Percentiles rank a stretch among this genome's conserved stretches.
phyloP scores from a whole-genome alignment of 192 early-diverging fungal genomes.

The Rhizoclosmatium globosum region DNA sequence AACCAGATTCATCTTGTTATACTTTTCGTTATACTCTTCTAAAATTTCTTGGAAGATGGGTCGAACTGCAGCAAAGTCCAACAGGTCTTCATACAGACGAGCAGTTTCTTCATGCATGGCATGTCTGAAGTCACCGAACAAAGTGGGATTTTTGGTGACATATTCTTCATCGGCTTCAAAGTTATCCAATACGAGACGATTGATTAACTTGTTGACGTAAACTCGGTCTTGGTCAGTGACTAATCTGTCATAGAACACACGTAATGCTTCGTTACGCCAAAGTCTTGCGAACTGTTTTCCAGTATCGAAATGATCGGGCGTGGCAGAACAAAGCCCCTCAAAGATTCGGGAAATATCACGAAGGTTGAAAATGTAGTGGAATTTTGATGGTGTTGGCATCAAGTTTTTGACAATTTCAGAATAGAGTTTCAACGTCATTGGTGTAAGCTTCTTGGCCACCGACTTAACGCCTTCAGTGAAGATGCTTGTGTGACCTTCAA shows the following conservation, averaged over 20 bases:
- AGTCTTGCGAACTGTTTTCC: conserved; percentile 61
- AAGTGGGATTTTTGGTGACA: conserved; percentile 58
- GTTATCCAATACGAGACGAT: conserved; percentile 62
- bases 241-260: conserved; percentile 66
- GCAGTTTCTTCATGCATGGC: conserved; percentile 66
- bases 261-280: conserved; percentile 65
- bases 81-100: conserved; percentile 65
- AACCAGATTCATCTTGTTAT: conserved; percentile 68
- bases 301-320: conserved; percentile 62
- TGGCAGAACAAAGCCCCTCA: conserved; percentile 61
- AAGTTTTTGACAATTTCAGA: conserved; percentile 62
- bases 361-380: conserved; percentile 73
- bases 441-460: conserved; percentile 52
- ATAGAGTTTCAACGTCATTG: conserved; percentile 61
- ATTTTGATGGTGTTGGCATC: conserved; percentile 68
- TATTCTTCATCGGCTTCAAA: conserved; percentile 66
- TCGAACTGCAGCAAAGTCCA: conserved; percentile 67
- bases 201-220: conserved; percentile 65
- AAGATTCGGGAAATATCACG: conserved; percentile 69
- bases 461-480: conserved; percentile 56
- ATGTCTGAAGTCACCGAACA: conserved; percentile 70
- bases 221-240: conserved; percentile 61
- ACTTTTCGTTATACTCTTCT: conserved; percentile 69
- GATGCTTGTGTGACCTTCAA: conserved; percentile 59
- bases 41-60: conserved; percentile 68